Percentiles rank a stretch among this genome's conserved stretches.
These are phyloP conservation scores for Boletus mariae DNA, from an alignment of 1,284 basidiomycete species.

Conservation along the genomic window DNA sequence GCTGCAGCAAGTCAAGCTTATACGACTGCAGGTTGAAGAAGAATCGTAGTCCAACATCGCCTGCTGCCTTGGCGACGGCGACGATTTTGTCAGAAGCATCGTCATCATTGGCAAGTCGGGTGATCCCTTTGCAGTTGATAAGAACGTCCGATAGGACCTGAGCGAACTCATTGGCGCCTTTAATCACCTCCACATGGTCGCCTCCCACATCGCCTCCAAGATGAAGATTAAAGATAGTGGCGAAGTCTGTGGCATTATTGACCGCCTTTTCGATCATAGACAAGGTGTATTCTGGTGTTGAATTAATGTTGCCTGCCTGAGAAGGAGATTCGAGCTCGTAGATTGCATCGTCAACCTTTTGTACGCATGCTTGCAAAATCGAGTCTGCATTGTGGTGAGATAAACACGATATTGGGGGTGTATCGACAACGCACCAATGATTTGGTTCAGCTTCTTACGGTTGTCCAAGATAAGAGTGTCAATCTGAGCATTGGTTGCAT, in stretches of 20 bases:
- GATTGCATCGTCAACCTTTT: constrained; percentile 95
- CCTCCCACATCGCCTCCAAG: constrained; percentile 86
- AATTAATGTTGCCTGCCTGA: constrained; percentile 90
- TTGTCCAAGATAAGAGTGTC: constrained; percentile 97
- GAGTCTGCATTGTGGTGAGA: constrained; percentile 61
- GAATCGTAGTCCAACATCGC: constrained; percentile 86
- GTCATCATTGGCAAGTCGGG: constrained; percentile 86
- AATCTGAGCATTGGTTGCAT: constrained; percentile 92
- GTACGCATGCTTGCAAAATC: constrained; percentile 93
- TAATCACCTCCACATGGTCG: constrained; percentile 97
- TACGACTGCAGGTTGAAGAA: constrained; percentile 97
- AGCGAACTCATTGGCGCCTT: constrained; percentile 93
- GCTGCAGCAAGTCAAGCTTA: constrained; percentile 78
- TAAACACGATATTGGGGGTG: constrained; percentile 1
- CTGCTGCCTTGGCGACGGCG: constrained; percentile 79
- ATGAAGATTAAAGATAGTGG: constrained; percentile 90
- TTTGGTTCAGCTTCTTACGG: constrained; percentile 96
- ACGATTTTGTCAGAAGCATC: constrained; percentile 91
- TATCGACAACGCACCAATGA: constrained; percentile 67
- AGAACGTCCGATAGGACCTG: constrained; percentile 92
- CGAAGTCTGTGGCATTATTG: constrained; percentile 94
- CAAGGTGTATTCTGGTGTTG: constrained; percentile 96
- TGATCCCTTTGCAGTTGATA: constrained; percentile 92
- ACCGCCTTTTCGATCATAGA: constrained; percentile 98
- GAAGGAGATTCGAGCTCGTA: constrained; percentile 97